These are phyloP conservation scores for Brassica hybrid DNA, from an alignment of 441 rosid genomes.

Conservation along the genomic window DNA sequence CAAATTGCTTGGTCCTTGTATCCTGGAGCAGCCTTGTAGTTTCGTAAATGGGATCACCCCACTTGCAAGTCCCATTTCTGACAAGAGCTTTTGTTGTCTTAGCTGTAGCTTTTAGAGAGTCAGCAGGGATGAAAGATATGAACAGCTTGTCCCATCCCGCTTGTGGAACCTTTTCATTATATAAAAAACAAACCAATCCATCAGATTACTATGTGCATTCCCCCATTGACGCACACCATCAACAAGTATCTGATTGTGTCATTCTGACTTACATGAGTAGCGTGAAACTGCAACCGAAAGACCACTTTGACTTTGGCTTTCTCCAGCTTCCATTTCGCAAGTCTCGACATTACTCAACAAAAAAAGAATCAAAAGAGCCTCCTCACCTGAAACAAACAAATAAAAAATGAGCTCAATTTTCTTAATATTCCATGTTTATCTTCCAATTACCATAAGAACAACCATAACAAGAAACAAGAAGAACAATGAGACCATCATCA, in stretches of 20 bases:
- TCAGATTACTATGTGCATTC: constrained; percentile 3
- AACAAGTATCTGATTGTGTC: constrained; percentile 8
- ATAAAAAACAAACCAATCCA: constrained; percentile 14
- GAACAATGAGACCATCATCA: constrained; percentile 16
- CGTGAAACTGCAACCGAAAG: constrained; percentile 96
- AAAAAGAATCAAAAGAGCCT: constrained; percentile 43
- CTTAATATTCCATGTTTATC: neutral
- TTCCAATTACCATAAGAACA: too few species aligned
- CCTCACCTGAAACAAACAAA: constrained; percentile 45
- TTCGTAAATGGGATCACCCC: constrained; percentile 99
- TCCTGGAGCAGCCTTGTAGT: constrained; percentile 97
- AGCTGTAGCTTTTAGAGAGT: constrained; percentile 88
- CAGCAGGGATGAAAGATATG: constrained; percentile 91
- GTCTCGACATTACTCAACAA: constrained; percentile 74
- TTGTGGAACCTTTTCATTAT: constrained; percentile 75
- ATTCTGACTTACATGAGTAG: constrained; percentile 83
- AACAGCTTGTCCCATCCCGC: constrained; percentile 98
- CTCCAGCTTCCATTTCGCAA: constrained; percentile 91
- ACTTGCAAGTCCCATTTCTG: constrained; percentile 96
- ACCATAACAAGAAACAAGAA: neutral
- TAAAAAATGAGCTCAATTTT: constrained; percentile 28
- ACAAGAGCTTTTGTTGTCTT: constrained; percentile 98
- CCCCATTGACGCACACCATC: too few species aligned
- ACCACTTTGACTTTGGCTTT: constrained; percentile 98
- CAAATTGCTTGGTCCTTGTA: constrained; percentile 76